Percentiles rank a stretch among this genome's conserved stretches.
Evolutionary conservation across 305 asterid genomes (phyloP).

Genomic region (Solanum hybrid): DNA sequence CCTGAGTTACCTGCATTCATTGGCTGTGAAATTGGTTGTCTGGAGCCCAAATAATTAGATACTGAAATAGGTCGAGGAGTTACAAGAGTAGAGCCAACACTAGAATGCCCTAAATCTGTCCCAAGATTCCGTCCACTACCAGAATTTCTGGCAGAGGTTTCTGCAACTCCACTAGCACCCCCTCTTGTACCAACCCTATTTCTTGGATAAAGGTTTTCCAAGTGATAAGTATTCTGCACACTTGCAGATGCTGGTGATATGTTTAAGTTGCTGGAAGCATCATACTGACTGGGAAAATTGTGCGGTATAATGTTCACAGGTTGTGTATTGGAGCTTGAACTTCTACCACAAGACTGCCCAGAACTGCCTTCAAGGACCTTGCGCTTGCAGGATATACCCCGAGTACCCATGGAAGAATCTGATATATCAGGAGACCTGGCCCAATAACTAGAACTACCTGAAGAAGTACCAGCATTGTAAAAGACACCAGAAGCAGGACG

Average conservation of each 20-base stretch:
- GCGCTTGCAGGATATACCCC: conserved; percentile 64
- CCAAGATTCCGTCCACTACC: conserved; percentile 33
- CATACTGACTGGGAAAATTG: conserved; percentile 25
- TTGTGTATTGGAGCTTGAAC: conserved; percentile 49
- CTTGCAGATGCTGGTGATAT: conserved; percentile 33
- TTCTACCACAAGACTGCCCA: conserved; percentile 31
- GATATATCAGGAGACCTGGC: conserved; percentile 31
- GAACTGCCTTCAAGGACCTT: conserved; percentile 56
- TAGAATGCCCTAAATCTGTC: conserved; percentile 31
- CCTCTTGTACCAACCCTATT: conserved; percentile 27
- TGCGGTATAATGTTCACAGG: conserved; percentile 32
- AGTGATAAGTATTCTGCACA: conserved; percentile 26
- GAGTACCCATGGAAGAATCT: conserved; percentile 33
- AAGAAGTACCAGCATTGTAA: conserved; percentile 32
- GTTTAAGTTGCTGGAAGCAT: conserved; percentile 32
- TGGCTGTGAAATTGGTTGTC: conserved; percentile 31
- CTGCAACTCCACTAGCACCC: conserved; percentile 32
- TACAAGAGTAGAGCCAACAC: conserved; percentile 21
- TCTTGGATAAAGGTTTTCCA: conserved; percentile 36
- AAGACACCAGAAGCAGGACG: conserved; percentile 29
- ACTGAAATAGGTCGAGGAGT: conserved; percentile 21
- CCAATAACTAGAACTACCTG: conserved; percentile 30
- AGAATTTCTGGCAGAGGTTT: conserved; percentile 41
- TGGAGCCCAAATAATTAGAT: conserved; percentile 26
- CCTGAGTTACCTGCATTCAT: conserved; percentile 19